Evolutionary conservation across 805 yeast species (phyloP), one percentile per base, ranked within the genome.

Genomic region (Hanseniaspora guilliermondii): DNA sequence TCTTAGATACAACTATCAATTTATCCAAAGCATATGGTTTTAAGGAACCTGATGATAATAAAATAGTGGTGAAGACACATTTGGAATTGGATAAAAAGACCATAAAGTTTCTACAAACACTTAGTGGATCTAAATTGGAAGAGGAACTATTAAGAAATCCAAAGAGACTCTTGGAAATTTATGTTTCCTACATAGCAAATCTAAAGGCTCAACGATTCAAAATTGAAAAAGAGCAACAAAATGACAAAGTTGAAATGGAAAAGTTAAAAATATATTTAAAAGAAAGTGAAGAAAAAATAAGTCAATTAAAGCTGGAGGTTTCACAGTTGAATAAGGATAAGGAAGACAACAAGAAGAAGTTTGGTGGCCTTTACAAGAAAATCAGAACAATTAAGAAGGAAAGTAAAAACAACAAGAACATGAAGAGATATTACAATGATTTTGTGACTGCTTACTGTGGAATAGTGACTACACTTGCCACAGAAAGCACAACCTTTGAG

Each of bases 401-500:
- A n/a, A 22, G 22, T 14, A 47, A 36, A 4, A 47, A 47, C 21
- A 37, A 19, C 35, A 47, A 47, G 44, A 35, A 37, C 36, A 24
- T 47, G 44, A 39, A 39, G 40, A 27, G 38, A 4, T 41, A 35
- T 16, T 49, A 41, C 36, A 42, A 41, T 11, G 53, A 41, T 12
- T 49, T 41, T 49, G 17, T 47, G 8, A 22, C 24, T 1, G 47
- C 52, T 3, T 53, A 53, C 47, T 30, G 42, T 11, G 40, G 38
- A 3, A 17, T 53, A 25, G 56, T 44, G 6, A 44, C 47, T 2
- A 53, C 40, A 8, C 19, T 53, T 6, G 42, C 47, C 6, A 49
- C 52, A 2, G 17, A 35, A n/a, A 49, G 30, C 40, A 39, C 42
- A 5, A 39, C 53, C 16, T 40, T 44, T 22, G 52, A 40, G 21